phyloP scores from a whole-genome alignment of 2,329 filamentous ascomycete genomes.

The Sclerotinia borealis region DNA sequence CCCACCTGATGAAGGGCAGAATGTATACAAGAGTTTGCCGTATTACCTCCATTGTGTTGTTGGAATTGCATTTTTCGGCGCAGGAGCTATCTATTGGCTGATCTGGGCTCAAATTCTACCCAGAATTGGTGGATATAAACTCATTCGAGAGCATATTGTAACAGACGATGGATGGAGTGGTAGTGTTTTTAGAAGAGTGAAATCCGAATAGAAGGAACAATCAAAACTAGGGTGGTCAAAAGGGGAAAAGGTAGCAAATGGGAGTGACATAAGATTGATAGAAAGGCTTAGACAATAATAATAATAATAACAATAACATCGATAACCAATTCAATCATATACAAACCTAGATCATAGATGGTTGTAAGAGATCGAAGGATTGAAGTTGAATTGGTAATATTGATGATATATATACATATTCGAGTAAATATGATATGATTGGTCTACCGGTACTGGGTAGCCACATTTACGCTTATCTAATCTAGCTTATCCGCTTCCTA shows the following conservation, averaged over 20 bases:
- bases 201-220: not conserved
- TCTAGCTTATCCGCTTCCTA: not conserved
- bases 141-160: conserved; percentile 48
- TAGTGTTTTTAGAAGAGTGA: conserved; percentile 10
- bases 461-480: not conserved
- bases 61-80: conserved; percentile 47
- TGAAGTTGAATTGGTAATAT: not conserved
- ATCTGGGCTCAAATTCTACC: conserved; percentile 49
- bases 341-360: too few species aligned
- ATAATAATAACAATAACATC: not conserved
- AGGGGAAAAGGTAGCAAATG: not conserved
- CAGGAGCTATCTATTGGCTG: conserved; percentile 50
- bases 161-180: conserved; percentile 56
- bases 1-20: conserved; percentile 45
- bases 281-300: too few species aligned
- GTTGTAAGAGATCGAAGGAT: not conserved
- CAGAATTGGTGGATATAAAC: conserved; percentile 46
- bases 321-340: not conserved
- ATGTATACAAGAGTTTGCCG: conserved; percentile 47
- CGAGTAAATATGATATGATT: too few species aligned
- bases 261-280: not conserved
- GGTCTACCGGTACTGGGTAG: too few species aligned
- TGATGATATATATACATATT: not conserved
- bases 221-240: not conserved
- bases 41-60: conserved; percentile 55